Evolutionary conservation across 2,329 filamentous ascomycete species (phyloP).

Genomic region (Ramularia collo-cygni): DNA sequence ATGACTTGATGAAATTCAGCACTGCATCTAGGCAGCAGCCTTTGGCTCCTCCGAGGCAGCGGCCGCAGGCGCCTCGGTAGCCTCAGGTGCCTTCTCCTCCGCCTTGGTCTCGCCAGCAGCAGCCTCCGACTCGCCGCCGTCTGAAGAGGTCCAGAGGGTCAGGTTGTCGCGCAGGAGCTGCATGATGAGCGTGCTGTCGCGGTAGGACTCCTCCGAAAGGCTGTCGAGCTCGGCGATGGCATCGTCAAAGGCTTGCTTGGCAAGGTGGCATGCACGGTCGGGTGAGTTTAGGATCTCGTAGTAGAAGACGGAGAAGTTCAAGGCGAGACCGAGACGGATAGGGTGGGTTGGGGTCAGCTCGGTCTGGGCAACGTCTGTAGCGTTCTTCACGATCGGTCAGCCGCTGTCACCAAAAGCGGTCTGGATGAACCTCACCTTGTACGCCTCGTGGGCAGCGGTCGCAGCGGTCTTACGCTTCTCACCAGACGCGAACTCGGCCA

Average conservation of each 20-base stretch:
- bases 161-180: conserved; percentile 97
- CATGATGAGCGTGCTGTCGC: conserved; percentile 99
- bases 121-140: conserved; percentile 70
- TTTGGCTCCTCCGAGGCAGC: conserved; percentile 28
- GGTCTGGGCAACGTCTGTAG: conserved; percentile 95
- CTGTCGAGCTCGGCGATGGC: conserved; percentile 98
- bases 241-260: conserved; percentile 98
- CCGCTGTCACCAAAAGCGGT: too few relatives aligned
- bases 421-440: conserved; percentile 76
- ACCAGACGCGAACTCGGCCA: conserved; percentile 86
- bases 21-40: conserved; percentile 18
- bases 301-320: conserved; percentile 99
- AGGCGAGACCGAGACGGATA: conserved; percentile 91
- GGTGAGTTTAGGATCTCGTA: conserved; percentile 99
- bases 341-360: conserved; percentile 96
- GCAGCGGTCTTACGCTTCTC: conserved; percentile 88
- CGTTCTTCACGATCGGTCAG: conserved; percentile 55
- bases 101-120: conserved; percentile 47
- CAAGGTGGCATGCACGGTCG: conserved; percentile 93
- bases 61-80: conserved; percentile 42
- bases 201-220: conserved; percentile 95
- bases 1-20: conserved; percentile 12
- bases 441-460: conserved; percentile 83
- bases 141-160: conserved; percentile 94
- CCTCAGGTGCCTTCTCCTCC: conserved; percentile 39